phyloP scores from a whole-genome alignment of 495 filamentous ascomycete genomes.

The Diplogelasinospora grovesii region DNA sequence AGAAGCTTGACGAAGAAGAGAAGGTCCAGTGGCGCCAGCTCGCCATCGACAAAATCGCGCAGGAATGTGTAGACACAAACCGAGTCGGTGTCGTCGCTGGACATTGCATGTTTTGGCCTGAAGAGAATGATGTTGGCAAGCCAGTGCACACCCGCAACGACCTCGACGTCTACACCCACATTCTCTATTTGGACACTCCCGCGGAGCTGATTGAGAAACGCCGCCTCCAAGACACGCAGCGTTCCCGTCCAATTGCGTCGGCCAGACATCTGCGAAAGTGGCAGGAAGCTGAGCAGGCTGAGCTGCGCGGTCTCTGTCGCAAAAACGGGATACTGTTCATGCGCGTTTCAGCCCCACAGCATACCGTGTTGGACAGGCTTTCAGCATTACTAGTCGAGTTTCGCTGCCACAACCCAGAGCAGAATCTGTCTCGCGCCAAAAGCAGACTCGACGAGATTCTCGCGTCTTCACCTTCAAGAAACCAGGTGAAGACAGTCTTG shows the following conservation, averaged over 20 bases:
- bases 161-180: slow-evolving; percentile 49
- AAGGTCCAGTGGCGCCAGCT: slow-evolving; percentile 36
- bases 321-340: slow-evolving; percentile 44
- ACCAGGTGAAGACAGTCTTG: slow-evolving; percentile 41
- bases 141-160: slow-evolving; percentile 43
- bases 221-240: slow-evolving; percentile 32
- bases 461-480: background rate
- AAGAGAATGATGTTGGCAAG: slow-evolving; percentile 25
- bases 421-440: slow-evolving; percentile 36
- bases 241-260: slow-evolving; percentile 30
- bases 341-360: slow-evolving; percentile 14
- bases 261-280: slow-evolving; percentile 42
- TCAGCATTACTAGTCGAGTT: slow-evolving; percentile 34
- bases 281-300: slow-evolving; percentile 44
- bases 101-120: slow-evolving; percentile 56
- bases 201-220: slow-evolving; percentile 30
- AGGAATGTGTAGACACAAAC: slow-evolving; percentile 30
- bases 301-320: slow-evolving; percentile 45
- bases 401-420: slow-evolving; percentile 27
- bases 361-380: slow-evolving; percentile 12
- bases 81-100: slow-evolving; percentile 49
- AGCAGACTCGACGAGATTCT: slow-evolving; percentile 35
- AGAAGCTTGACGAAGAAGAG: slow-evolving; percentile 32
- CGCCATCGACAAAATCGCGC: slow-evolving; percentile 44
- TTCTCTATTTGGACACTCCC: slow-evolving; percentile 52